Evolutionary conservation across 495 filamentous ascomycete genomes (phyloP).

Genomic region (Durotheca rogersii): DNA sequence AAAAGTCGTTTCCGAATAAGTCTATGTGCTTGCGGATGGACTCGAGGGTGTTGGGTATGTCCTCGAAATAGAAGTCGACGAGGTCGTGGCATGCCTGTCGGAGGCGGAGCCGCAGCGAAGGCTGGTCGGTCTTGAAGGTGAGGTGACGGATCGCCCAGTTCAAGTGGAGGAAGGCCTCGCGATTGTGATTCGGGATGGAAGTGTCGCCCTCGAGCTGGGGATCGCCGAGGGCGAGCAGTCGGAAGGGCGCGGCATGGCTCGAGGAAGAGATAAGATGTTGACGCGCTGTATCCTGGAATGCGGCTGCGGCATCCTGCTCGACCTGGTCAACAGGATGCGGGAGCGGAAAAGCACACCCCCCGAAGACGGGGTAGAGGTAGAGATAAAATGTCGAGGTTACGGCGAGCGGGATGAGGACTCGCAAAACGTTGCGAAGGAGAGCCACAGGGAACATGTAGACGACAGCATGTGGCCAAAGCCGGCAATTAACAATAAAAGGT

Average conservation of each 20-base stretch:
- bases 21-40: slow-evolving; percentile 77
- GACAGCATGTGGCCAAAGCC: slow-evolving; percentile 39
- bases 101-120: slow-evolving; percentile 46
- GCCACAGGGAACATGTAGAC: slow-evolving; percentile 55
- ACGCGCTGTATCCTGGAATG: slow-evolving; percentile 32
- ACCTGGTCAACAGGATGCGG: slow-evolving; percentile 36
- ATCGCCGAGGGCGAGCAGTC: slow-evolving; percentile 87
- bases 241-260: slow-evolving; percentile 65
- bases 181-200: slow-evolving; percentile 64
- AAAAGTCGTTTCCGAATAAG: slow-evolving; percentile 89
- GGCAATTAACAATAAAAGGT: slow-evolving; percentile 7
- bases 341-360: slow-evolving; percentile 77
- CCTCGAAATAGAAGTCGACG: slow-evolving; percentile 56
- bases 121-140: slow-evolving; percentile 44
- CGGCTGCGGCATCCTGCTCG: slow-evolving; percentile 15
- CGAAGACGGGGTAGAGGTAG: slow-evolving; percentile 84
- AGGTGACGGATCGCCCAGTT: slow-evolving; percentile 53
- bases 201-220: slow-evolving; percentile 95
- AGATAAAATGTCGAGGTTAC: slow-evolving; percentile 71
- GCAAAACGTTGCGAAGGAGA: slow-evolving; percentile 61
- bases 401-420: slow-evolving; percentile 68
- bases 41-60: slow-evolving; percentile 63
- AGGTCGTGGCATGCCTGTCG: slow-evolving; percentile 53
- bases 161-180: slow-evolving; percentile 61
- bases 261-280: slow-evolving; percentile 26